Percentiles rank a stretch among this genome's conserved stretches.
phyloP scores from a whole-genome alignment of 257 asterid species.

The Cordia subcordata region DNA sequence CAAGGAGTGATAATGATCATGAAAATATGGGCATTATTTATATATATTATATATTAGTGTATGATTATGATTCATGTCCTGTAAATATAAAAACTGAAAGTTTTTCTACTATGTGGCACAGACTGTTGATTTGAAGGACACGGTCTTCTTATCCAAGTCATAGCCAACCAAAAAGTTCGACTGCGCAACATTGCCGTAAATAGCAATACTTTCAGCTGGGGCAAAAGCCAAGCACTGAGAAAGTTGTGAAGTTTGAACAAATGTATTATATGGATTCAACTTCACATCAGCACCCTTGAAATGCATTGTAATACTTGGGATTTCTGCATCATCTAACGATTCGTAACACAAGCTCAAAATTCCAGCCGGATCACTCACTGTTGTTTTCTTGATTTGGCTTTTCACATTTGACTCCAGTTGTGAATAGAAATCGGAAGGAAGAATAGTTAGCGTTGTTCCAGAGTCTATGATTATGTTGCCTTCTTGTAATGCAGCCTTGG shows the following conservation, averaged over 20 bases:
- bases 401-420: neutral
- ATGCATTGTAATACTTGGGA: constrained; percentile 19
- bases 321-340: neutral
- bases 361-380: neutral
- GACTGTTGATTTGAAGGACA: constrained; percentile 28
- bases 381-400: neutral
- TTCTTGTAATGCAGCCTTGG: neutral
- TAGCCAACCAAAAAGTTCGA: constrained; percentile 28
- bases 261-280: constrained; percentile 16
- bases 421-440: constrained; percentile 9
- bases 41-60: no score
- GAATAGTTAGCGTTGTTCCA: constrained; percentile 29
- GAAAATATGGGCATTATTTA: no score
- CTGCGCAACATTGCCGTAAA: constrained; percentile 36
- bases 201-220: constrained; percentile 6
- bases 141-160: constrained; percentile 19
- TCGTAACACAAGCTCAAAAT: constrained; percentile 3
- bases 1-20: no score
- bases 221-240: constrained; percentile 23
- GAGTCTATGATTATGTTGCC: constrained; percentile 48
- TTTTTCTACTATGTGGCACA: constrained; percentile 10
- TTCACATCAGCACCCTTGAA: constrained; percentile 34
- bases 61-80: no score
- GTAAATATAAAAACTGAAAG: no score
- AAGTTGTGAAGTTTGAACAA: constrained; percentile 5